These are phyloP conservation scores for Colletotrichum cereale DNA, from an alignment of 2,329 filamentous ascomycete species.

Conservation along the genomic window DNA sequence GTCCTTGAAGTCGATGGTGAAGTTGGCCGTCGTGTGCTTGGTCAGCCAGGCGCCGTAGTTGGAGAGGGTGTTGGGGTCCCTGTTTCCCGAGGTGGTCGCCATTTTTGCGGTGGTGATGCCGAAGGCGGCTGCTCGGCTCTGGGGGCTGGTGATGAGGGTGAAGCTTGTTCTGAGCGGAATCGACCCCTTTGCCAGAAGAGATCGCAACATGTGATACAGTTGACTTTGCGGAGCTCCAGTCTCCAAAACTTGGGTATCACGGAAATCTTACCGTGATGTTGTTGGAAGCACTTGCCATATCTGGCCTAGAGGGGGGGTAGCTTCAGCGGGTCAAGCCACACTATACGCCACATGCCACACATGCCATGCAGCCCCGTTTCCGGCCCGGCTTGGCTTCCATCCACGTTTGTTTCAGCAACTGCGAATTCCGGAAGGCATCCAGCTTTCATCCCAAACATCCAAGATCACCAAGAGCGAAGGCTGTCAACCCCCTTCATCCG, in stretches of 20 bases:
- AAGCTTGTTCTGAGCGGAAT: slow-evolving; percentile 36
- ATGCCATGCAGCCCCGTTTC: neutral
- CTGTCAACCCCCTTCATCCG: neutral
- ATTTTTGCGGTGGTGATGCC: slow-evolving; percentile 32
- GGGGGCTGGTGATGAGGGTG: slow-evolving; percentile 11
- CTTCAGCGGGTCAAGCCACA: slow-evolving; percentile 30
- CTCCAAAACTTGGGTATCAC: slow-evolving; percentile 34
- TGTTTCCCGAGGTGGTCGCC: slow-evolving; percentile 52
- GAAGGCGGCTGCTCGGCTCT: slow-evolving; percentile 26
- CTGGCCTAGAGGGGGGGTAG: slow-evolving; percentile 34
- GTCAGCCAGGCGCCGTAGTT: slow-evolving; percentile 93
- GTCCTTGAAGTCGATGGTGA: slow-evolving; percentile 86
- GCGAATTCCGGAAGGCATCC: too few relatives aligned
- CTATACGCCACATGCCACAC: slow-evolving; percentile 15
- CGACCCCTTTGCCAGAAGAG: slow-evolving; percentile 35
- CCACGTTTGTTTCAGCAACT: slow-evolving; percentile 24
- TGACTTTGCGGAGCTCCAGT: slow-evolving; percentile 27
- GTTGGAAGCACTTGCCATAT: slow-evolving; percentile 39
- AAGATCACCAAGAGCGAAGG: neutral
- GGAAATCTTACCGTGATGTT: slow-evolving; percentile 37
- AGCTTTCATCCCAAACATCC: slow-evolving; percentile 13
- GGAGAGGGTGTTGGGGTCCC: slow-evolving; percentile 90
- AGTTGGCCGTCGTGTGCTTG: slow-evolving; percentile 83
- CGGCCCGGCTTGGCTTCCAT: neutral
- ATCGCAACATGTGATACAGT: slow-evolving; percentile 37